phyloP scores from a whole-genome alignment of 768 basidiomycete genomes.

The Naganishia vaughanmartiniae region DNA sequence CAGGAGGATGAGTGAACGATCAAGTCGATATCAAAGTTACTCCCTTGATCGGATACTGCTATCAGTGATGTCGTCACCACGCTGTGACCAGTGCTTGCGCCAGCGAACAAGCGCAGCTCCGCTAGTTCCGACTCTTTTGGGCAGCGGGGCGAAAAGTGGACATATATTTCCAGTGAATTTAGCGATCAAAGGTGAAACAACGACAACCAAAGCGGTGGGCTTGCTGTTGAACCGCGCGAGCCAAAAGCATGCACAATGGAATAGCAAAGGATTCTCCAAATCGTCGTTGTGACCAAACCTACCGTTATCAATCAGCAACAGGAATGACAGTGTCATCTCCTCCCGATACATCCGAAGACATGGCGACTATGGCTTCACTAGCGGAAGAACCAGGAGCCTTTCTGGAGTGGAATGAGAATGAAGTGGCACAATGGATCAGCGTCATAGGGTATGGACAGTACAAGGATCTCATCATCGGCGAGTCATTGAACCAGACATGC shows the following conservation, averaged over 20 bases:
- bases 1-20: neutral
- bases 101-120: too few species aligned
- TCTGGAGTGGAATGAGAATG: conserved; percentile 54
- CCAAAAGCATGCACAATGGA: too few species aligned
- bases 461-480: conserved; percentile 75
- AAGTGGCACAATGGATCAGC: conserved; percentile 73
- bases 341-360: neutral
- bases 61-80: conserved; percentile 5
- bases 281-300: neutral
- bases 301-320: too few species aligned
- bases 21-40: neutral
- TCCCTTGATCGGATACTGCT: neutral
- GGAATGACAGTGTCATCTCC: conserved; percentile 1
- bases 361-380: neutral
- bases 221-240: too few species aligned
- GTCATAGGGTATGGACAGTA: conserved; percentile 81
- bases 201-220: neutral
- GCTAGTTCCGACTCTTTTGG: too few species aligned
- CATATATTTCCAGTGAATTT: too few species aligned
- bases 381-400: conserved; percentile 23
- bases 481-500: conserved; percentile 34
- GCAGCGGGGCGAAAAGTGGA: too few species aligned
- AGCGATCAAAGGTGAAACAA: neutral
- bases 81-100: too few species aligned
- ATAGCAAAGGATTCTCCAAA: neutral